Base-by-base conservation (phyloP, 169 alveolate genomes). In the Amoebophrya sp. region DNA sequence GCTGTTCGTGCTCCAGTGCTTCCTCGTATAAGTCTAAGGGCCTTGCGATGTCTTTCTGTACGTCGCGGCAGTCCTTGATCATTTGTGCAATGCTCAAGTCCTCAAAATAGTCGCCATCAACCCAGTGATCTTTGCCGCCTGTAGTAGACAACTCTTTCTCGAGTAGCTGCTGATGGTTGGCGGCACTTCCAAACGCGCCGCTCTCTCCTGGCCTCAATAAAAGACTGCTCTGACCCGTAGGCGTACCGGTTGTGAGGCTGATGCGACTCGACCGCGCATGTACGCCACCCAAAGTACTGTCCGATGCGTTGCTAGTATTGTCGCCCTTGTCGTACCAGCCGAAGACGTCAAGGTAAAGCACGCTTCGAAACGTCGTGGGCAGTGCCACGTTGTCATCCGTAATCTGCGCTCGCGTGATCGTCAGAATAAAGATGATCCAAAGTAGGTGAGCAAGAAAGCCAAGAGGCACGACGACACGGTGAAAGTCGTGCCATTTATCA, bases 301-400 rank as follows among this genome's bases (percentile, higher is more conserved):
- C 29, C 29, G 6, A 12, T 18, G 6, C 65, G 65, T 47, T 47
- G 29, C 6, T 6, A 12, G 6, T 18, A 6, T 6, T 47, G 65
- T 6, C 6, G 29, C 29, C 65, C 18, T 47, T 47, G 65, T 47
- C 65, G 65, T 47, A 47, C 89, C 89, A 77, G 89, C 89, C 89
- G 41, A 77, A 77, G 23, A 77, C 89, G 89, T 77, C 89, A 41
- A 77, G 89, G 89, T 77, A 77, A 18, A 77, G 89, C 41, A 77
- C 89, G 89, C 40, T 26, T 26, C 89, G 89, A 33, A 77, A 77
- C 33, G 39, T 77, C 14, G 41, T 77, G 14, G 89, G 89, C 23
- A 77, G 18, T 0, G 89, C 89, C 14, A 77, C 89, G 41, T 77
- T 33, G 39, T 33, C 89, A 0, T n/a, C 41, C 18, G 89, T 77